Base-by-base conservation (phyloP, 345 rosid species). In the Heritiera littoralis region DNA sequence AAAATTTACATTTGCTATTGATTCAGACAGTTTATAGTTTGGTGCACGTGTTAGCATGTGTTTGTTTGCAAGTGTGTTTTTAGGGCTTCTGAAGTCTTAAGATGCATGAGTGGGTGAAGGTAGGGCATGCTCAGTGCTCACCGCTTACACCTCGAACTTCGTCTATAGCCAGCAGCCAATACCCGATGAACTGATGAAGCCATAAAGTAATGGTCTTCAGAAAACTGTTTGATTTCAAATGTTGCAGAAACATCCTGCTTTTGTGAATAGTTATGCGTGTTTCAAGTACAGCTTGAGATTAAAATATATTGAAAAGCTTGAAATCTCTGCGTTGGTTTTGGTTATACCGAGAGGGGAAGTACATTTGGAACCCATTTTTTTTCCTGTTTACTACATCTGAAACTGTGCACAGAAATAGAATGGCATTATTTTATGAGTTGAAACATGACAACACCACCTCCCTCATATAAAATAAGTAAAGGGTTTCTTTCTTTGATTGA, bases 41-140 rank as follows among this genome's bases (percentile, higher is more conserved):
- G 76, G 49, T 73, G 64, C 76, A 55, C 76, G 76, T 73, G 76
- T 55, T 73, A 28, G 63, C 76, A 52, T 52, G 76, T 52, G 76
- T 52, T 15, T 72, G 61, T 4, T 72, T 72, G 17, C 2, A 32
- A 64, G 11, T 38, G 20, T 65, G 11, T 65, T 35, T 72, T 35
- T n/a, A 23, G 35, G 45, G 54, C 35, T 4, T 43, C 13, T 9
- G 4, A 43, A 45, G 52, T 10, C 28, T n/a, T 45, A 68, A 61
- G 45, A 20, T 68, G 56, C 74, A 48, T 69, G 56, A 63, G 18
- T 2, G 18, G 41, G 66, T 3, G 66, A 30, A 17, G 11, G 64
- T 20, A 23, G 64, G 32, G 13, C 9, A 23, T 9, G 30, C 64
- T 59, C 12, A 59, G 30, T 59, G 72, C 51, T 43, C 52, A 43